Percentiles rank a stretch among this genome's conserved stretches.
These are phyloP conservation scores for Striga asiatica DNA, from an alignment of 257 asterid species.

Conservation along the genomic window DNA sequence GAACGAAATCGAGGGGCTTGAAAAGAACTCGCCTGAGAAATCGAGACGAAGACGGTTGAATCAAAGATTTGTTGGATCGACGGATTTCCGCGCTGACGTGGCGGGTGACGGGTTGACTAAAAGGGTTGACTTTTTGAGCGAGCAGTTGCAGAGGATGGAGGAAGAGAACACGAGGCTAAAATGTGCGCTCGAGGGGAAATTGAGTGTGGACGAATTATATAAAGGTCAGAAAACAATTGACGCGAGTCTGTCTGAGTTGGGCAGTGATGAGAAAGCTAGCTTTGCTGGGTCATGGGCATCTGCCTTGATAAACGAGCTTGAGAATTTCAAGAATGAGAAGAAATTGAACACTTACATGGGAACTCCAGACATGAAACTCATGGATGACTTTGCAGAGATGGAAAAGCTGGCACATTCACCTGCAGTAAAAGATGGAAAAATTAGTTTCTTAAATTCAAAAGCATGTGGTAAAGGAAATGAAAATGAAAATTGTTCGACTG, in stretches of 20 bases:
- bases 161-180: neutral
- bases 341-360: constrained; percentile 27
- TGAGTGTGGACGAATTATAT: no score
- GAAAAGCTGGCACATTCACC: constrained; percentile 53
- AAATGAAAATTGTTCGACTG: constrained; percentile 9
- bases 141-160: neutral
- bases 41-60: constrained; percentile 41
- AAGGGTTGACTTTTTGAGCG: neutral
- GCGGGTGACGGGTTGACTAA: constrained; percentile 22
- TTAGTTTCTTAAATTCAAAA: constrained; percentile 14
- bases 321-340: constrained; percentile 40
- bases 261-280: constrained; percentile 55
- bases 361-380: constrained; percentile 53
- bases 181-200: neutral
- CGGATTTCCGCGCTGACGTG: no score
- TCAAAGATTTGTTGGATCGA: no score
- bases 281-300: constrained; percentile 52
- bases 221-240: no score
- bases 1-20: constrained; percentile 49
- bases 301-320: constrained; percentile 31
- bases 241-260: constrained; percentile 41
- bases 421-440: constrained; percentile 13
- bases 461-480: constrained; percentile 21
- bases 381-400: constrained; percentile 95
- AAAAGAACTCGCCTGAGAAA: constrained; percentile 31